Base-by-base conservation (phyloP, 2,329 filamentous ascomycete species). In the Raffaelea ambrosiae region DNA sequence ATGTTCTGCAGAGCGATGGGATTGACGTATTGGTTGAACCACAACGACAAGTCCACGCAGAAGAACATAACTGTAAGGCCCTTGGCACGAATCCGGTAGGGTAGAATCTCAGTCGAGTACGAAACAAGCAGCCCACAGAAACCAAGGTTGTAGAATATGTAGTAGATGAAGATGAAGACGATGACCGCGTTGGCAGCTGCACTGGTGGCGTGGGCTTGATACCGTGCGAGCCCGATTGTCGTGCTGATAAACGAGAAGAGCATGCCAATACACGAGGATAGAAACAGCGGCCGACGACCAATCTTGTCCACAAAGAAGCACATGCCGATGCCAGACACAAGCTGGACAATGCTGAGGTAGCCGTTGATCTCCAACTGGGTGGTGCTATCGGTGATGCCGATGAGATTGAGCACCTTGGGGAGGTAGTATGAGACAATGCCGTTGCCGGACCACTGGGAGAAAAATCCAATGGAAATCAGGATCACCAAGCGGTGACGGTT, bases 51-150 rank as follows among this genome's bases (percentile, higher is more conserved):
- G 62, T 61, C 62, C 41, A 62, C 63, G 56, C 66, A 66, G 59
- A 74, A 69, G 26, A 74, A 67, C 43, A 69, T 70, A 48, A 76
- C 58, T 13, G 68, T 61, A 19, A 68, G 60, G 14, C 67, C 67
- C 53, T 66, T 67, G 44, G 58, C 56, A 22, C 58, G 57, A 43
- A 58, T 56, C 39, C 54, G 50, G 54, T 59, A 60, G 7, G 57
- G 57, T 43, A 58, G 51, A 19, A 60, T 58, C 53, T 60, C 58
- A 19, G 53, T 51, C 10, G 55, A 55, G 52, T 59, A 60, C 2
- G 56, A 56, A 4, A 58, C 54, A 9, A 57, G 53, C 8, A 60
- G 51, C 23, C 55, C 57, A 48, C 52, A 55, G 53, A 55, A 59
- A 13, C 55, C 57, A 16, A 59, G 47, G 48, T 59, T 58, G 50